Evolutionary conservation across 495 filamentous ascomycete genomes (phyloP).

Genomic region (Hyaloscypha variabilis): DNA sequence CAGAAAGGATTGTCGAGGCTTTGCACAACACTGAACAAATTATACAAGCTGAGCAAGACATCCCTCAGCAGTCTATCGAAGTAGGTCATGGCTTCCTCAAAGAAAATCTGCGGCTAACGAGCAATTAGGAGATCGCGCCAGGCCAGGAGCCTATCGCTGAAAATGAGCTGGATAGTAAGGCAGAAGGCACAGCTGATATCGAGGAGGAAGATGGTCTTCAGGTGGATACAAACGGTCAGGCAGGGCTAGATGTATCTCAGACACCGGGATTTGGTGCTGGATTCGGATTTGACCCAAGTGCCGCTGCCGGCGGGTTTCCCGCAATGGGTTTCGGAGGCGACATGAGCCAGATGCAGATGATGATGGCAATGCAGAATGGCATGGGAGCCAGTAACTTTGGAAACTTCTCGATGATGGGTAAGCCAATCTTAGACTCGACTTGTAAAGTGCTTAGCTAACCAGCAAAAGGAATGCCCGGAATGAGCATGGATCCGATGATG

Average conservation of each 20-base stretch:
- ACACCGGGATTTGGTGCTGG: slow-evolving; percentile 38
- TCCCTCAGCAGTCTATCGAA: slow-evolving; percentile 46
- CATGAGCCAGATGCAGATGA: slow-evolving; percentile 74
- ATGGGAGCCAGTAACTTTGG: slow-evolving; percentile 66
- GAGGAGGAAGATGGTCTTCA: slow-evolving; percentile 17
- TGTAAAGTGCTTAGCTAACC: slow-evolving; percentile 20
- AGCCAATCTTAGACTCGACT: slow-evolving; percentile 33
- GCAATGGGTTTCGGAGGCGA: slow-evolving; percentile 58
- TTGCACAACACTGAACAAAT: not conserved
- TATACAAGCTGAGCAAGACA: slow-evolving; percentile 31
- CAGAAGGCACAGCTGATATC: slow-evolving; percentile 9
- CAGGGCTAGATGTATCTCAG: slow-evolving; percentile 34
- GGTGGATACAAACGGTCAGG: slow-evolving; percentile 19
- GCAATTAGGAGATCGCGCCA: slow-evolving; percentile 29
- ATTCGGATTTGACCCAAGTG: slow-evolving; percentile 50
- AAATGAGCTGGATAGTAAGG: slow-evolving; percentile 3
- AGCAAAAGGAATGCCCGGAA: slow-evolving; percentile 63
- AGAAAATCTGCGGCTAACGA: slow-evolving; percentile 5
- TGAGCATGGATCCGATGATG: slow-evolving; percentile 87
- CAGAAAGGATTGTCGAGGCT: slow-evolving; percentile 11
- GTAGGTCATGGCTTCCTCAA: slow-evolving; percentile 23
- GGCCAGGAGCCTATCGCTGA: slow-evolving; percentile 30
- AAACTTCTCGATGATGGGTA: slow-evolving; percentile 85
- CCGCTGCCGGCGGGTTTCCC: slow-evolving; percentile 51
- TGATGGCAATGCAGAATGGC: slow-evolving; percentile 73